These are phyloP conservation scores for Trichocladium uniseriatum DNA, from an alignment of 495 filamentous ascomycete species.

Conservation along the genomic window DNA sequence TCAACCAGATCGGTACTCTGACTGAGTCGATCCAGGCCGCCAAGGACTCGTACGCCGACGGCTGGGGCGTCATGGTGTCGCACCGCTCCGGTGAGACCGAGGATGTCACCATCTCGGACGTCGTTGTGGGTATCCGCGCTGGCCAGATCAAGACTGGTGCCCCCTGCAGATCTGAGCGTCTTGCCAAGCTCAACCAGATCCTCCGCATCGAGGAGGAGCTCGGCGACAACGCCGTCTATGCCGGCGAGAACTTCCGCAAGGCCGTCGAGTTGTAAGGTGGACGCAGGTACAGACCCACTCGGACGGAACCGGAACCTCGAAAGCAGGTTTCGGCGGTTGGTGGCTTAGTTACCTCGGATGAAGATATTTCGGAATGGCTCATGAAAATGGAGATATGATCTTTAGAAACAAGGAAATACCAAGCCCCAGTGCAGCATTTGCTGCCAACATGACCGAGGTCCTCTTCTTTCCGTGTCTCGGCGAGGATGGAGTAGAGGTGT, in stretches of 20 bases:
- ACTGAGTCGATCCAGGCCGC: constrained; percentile 99
- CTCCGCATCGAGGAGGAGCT: constrained; percentile 99
- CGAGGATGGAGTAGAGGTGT: neutral
- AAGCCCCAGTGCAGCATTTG: constrained; percentile 4
- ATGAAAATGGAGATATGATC: constrained; percentile 23
- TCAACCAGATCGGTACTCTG: constrained; percentile 99
- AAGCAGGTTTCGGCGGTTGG: constrained; percentile 5
- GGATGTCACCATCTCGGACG: constrained; percentile 97
- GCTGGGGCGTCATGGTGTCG: constrained; percentile 99
- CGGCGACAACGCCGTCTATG: constrained; percentile 80
- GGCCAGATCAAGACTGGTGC: constrained; percentile 99
- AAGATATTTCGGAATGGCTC: constrained; percentile 16
- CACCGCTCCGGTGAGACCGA: constrained; percentile 99
- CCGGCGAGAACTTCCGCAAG: constrained; percentile 82
- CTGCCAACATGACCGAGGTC: neutral
- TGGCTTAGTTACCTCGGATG: constrained; percentile 17
- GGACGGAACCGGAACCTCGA: constrained; percentile 13
- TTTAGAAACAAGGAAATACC: constrained; percentile 21
- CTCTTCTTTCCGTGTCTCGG: neutral
- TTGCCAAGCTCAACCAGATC: constrained; percentile 99
- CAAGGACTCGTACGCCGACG: constrained; percentile 94
- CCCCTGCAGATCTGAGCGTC: constrained; percentile 87
- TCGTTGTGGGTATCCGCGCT: constrained; percentile 88
- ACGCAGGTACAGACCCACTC: neutral
- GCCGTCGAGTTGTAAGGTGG: constrained; percentile 69